Conservation (phyloP, 352 stramenopile species). For the Phytophthora pseudosyringae region DNA sequence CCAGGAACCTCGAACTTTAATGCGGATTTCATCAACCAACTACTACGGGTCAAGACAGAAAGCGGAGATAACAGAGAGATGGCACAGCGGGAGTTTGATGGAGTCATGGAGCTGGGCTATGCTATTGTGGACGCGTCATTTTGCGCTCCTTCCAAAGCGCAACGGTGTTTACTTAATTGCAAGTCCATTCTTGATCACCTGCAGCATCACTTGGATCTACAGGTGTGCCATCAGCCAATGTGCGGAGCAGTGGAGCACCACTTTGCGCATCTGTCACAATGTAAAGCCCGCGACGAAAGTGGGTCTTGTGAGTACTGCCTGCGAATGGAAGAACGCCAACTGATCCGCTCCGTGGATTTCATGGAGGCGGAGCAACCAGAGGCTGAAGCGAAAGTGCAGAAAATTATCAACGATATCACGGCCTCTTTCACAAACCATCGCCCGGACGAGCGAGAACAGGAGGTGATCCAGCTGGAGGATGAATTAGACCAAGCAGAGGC, state of each 20-base stretch:
- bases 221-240: constrained; percentile 60
- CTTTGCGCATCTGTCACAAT: constrained; percentile 63
- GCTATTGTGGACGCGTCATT: constrained; percentile 71
- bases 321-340: constrained; percentile 54
- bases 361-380: constrained; percentile 61
- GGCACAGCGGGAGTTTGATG: constrained; percentile 44
- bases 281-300: constrained; percentile 38
- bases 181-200: constrained; percentile 62
- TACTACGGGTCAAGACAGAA: constrained; percentile 35
- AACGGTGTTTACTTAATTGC: constrained; percentile 59
- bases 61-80: constrained; percentile 11
- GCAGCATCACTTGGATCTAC: constrained; percentile 64
- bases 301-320: constrained; percentile 65
- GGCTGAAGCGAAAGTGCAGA: constrained; percentile 59
- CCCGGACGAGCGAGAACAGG: constrained; percentile 45
- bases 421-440: constrained; percentile 48
- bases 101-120: constrained; percentile 51
- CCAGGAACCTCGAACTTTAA: constrained; percentile 28
- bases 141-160: constrained; percentile 54
- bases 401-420: constrained; percentile 57
- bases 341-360: constrained; percentile 50
- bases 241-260: constrained; percentile 65
- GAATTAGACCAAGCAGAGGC: constrained; percentile 64
- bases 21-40: constrained; percentile 39
- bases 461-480: constrained; percentile 59